Evolutionary conservation across 2,329 filamentous ascomycete species (phyloP).

Genomic region (Davidsoniella virescens): DNA sequence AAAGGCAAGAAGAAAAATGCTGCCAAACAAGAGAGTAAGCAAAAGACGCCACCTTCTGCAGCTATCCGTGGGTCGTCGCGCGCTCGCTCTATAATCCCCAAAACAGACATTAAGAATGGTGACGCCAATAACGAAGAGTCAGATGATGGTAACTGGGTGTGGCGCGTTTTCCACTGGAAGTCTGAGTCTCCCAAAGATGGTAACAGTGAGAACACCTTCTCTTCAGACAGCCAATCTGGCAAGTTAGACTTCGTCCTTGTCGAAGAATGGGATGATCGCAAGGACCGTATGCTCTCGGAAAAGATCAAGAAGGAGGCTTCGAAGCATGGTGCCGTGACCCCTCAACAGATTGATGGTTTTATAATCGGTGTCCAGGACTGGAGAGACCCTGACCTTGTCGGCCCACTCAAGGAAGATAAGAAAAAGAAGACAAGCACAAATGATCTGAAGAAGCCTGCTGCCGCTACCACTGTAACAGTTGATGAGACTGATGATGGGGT

Average conservation of each 20-base stretch:
- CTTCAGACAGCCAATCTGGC: neutral
- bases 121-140: conserved; percentile 17
- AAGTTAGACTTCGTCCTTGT: neutral
- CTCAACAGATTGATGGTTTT: conserved; percentile 39
- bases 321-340: conserved; percentile 18
- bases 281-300: conserved; percentile 12
- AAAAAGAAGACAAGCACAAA: conserved; percentile 15
- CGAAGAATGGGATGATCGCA: too few relatives aligned
- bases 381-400: conserved; percentile 50
- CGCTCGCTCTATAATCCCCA: too few relatives aligned
- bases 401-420: too few relatives aligned
- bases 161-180: conserved; percentile 25
- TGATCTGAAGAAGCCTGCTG: conserved; percentile 13
- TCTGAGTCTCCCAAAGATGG: neutral
- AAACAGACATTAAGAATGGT: neutral
- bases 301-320: conserved; percentile 21
- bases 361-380: conserved; percentile 77
- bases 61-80: too few relatives aligned
- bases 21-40: too few relatives aligned
- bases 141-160: conserved; percentile 26
- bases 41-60: too few relatives aligned
- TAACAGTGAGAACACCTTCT: neutral
- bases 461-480: neutral
- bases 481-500: conserved; percentile 19
- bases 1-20: conserved; percentile 17